A percentile compares a stretch with the other conserved stretches of the same genome.
phyloP scores from a whole-genome alignment of 352 stramenopile genomes.

The Phytophthora sp. region DNA sequence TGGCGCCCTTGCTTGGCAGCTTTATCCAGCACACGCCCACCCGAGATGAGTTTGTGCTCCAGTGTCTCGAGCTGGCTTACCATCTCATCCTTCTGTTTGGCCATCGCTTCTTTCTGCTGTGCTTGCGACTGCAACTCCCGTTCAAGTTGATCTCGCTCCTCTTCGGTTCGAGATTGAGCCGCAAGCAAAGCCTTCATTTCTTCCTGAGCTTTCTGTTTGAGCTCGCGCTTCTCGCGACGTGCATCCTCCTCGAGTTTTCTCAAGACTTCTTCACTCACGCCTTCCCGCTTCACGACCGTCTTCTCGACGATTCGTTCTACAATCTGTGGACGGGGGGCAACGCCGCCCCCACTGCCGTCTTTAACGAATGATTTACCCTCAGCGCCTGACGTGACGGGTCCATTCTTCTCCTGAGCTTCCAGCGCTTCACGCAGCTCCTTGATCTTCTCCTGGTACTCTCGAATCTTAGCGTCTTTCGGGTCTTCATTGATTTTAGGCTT shows the following conservation, averaged over 20 bases:
- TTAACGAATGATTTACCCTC: conserved; percentile 28
- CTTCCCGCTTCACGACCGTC: conserved; percentile 76
- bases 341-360: conserved; percentile 30
- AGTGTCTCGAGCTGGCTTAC: conserved; percentile 82
- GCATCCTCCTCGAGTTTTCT: conserved; percentile 81
- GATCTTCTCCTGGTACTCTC: conserved; percentile 71
- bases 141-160: conserved; percentile 87
- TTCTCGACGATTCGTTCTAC: conserved; percentile 78
- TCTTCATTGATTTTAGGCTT: conserved; percentile 94
- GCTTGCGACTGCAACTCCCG: conserved; percentile 87
- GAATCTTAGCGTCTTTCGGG: conserved; percentile 71
- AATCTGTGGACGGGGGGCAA: conserved; percentile 48
- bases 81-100: conserved; percentile 92
- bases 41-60: conserved; percentile 89
- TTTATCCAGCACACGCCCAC: conserved; percentile 94
- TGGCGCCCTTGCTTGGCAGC: conserved; percentile 94
- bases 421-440: conserved; percentile 59
- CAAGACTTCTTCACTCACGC: conserved; percentile 79
- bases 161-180: conserved; percentile 87
- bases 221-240: conserved; percentile 69
- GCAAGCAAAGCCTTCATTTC: conserved; percentile 87
- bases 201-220: conserved; percentile 73
- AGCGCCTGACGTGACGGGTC: conserved; percentile 2
- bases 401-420: conserved; percentile 64
- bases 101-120: conserved; percentile 81